These are phyloP conservation scores for Prototheca cutis DNA, from an alignment of 163 green algal species.

Conservation along the genomic window DNA sequence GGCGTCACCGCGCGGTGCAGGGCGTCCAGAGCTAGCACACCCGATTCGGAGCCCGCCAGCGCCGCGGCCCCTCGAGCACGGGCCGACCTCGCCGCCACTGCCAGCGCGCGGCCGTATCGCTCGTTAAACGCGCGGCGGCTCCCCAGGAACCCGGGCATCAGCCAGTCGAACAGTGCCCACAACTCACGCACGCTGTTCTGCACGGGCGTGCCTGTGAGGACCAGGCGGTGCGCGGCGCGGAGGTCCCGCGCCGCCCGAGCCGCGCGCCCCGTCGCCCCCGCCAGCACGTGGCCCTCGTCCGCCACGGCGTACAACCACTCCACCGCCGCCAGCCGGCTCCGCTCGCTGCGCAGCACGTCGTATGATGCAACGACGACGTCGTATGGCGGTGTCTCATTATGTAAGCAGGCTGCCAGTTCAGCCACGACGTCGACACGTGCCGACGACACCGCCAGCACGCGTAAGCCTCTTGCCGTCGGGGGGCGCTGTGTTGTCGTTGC, in stretches of 20 bases:
- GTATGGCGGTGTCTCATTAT: too few relatives aligned
- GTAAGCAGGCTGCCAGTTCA: too few relatives aligned
- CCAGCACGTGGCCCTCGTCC: slow-evolving; percentile 85
- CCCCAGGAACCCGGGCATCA: slow-evolving; percentile 97
- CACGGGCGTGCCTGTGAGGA: slow-evolving; percentile 92
- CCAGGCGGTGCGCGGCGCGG: slow-evolving; percentile 65
- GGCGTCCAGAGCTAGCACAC: slow-evolving; percentile 71
- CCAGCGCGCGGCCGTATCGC: slow-evolving; percentile 43
- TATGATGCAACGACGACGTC: slow-evolving; percentile 85
- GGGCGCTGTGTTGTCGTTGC: too few relatives aligned
- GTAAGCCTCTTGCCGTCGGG: too few relatives aligned
- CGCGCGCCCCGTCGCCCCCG: neutral
- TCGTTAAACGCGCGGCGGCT: slow-evolving; percentile 50
- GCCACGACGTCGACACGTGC: too few relatives aligned
- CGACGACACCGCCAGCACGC: too few relatives aligned
- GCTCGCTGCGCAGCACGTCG: slow-evolving; percentile 69
- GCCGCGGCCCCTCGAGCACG: neutral
- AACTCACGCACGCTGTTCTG: slow-evolving; percentile 96
- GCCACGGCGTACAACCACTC: slow-evolving; percentile 84
- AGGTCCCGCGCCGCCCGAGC: slow-evolving; percentile 8
- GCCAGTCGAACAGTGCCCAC: slow-evolving; percentile 97
- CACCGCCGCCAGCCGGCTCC: slow-evolving; percentile 47
- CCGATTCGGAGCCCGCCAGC: slow-evolving; percentile 60
- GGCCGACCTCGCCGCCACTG: neutral
- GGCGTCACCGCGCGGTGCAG: slow-evolving; percentile 88